phyloP scores from a whole-genome alignment of 1,139 yeast species.

The Yamadazyma diospyri region DNA sequence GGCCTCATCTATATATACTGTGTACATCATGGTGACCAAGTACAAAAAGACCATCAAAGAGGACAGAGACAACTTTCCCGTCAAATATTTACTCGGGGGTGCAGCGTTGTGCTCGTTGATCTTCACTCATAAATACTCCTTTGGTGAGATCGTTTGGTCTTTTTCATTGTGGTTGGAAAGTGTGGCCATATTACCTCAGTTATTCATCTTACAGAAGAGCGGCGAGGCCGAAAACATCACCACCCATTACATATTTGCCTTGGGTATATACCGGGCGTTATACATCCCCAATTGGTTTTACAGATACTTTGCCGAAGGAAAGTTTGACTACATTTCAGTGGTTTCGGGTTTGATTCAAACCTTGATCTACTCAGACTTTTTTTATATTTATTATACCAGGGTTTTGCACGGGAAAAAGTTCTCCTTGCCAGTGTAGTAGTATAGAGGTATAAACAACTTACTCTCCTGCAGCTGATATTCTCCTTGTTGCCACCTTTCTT shows the following conservation, averaged over 20 bases:
- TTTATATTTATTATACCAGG: slow-evolving; percentile 76
- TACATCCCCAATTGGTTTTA: slow-evolving; percentile 95
- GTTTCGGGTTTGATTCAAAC: slow-evolving; percentile 86
- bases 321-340: slow-evolving; percentile 69
- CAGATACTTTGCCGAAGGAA: slow-evolving; percentile 67
- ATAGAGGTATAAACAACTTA: slow-evolving; percentile 1
- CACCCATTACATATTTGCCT: slow-evolving; percentile 87
- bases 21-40: slow-evolving; percentile 65
- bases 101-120: slow-evolving; percentile 58
- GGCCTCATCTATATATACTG: slow-evolving; percentile 69
- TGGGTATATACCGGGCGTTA: slow-evolving; percentile 83
- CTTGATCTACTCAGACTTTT: slow-evolving; percentile 85
- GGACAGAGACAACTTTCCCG: slow-evolving; percentile 68
- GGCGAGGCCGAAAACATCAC: slow-evolving; percentile 89
- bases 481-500: no score
- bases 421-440: slow-evolving; percentile 63
- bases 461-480: no score
- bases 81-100: slow-evolving; percentile 66
- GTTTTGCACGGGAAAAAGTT: slow-evolving; percentile 82
- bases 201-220: slow-evolving; percentile 82
- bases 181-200: slow-evolving; percentile 88
- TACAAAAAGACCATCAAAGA: slow-evolving; percentile 53
- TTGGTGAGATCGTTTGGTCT: slow-evolving; percentile 68
- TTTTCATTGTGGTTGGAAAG: slow-evolving; percentile 86
- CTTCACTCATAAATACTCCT: slow-evolving; percentile 61